Conservation (phyloP, 2,329 filamentous ascomycete species). For the Blastomyces silverae region DNA sequence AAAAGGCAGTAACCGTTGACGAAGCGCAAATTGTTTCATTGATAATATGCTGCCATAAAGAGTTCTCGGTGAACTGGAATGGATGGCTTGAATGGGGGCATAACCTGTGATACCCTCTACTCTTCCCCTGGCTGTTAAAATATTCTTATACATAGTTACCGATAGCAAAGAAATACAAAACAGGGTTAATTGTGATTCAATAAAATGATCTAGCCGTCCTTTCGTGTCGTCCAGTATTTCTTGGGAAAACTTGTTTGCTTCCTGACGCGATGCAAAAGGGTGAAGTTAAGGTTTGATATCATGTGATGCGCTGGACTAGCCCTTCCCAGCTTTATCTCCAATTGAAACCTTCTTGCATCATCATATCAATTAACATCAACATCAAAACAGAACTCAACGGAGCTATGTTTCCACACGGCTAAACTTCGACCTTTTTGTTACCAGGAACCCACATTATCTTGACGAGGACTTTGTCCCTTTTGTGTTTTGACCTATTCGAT, state of each 20-base stretch:
- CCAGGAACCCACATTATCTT: background rate
- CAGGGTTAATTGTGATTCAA: background rate
- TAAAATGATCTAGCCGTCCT: background rate
- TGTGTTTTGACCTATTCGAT: background rate
- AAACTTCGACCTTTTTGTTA: background rate
- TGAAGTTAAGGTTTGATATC: background rate
- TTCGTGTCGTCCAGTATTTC: background rate
- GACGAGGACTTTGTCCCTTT: background rate
- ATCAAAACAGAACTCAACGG: background rate
- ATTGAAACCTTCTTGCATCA: background rate
- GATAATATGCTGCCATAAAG: background rate
- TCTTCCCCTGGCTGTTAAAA: background rate
- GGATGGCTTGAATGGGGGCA: background rate
- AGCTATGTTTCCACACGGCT: background rate
- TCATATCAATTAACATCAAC: background rate
- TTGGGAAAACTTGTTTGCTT: too few species aligned
- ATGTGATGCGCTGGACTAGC: background rate
- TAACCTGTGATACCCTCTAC: background rate
- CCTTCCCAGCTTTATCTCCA: background rate
- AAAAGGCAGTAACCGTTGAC: background rate
- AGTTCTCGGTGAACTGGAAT: slow-evolving; percentile 1
- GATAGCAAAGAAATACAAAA: background rate
- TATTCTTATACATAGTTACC: slow-evolving; percentile 1
- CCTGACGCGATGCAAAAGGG: too few species aligned
- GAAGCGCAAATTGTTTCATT: background rate